phyloP scores from a whole-genome alignment of 1,284 basidiomycete genomes.

The Marasmius oreades region DNA sequence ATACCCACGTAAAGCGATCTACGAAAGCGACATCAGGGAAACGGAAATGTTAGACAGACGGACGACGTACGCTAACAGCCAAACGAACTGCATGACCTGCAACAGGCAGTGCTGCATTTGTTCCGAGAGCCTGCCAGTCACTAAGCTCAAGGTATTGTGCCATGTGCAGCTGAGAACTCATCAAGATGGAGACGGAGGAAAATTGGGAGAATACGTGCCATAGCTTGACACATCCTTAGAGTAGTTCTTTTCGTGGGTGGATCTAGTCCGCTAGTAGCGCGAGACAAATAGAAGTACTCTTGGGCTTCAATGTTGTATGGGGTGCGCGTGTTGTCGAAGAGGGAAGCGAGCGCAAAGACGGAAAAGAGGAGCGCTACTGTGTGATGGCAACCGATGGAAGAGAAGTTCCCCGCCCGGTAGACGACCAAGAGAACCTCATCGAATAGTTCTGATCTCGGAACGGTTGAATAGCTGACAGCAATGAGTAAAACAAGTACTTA shows the following conservation, averaged over 20 bases:
- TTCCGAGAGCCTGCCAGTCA: constrained; percentile 44
- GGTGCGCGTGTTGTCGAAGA: constrained; percentile 43
- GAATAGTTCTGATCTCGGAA: constrained; percentile 14
- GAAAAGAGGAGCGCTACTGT: constrained; percentile 52
- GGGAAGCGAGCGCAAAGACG: constrained; percentile 46
- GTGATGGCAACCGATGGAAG: constrained; percentile 30
- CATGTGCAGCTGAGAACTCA: constrained; percentile 17
- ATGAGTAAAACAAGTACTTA: too few species aligned
- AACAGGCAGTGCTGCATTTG: constrained; percentile 49
- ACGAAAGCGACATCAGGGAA: constrained; percentile 1
- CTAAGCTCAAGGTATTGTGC: constrained; percentile 56
- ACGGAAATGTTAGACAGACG: constrained; percentile 26
- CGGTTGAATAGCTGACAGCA: constrained; percentile 7
- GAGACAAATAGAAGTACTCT: constrained; percentile 56
- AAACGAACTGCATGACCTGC: constrained; percentile 56
- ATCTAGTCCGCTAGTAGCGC: constrained; percentile 44
- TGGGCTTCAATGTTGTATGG: constrained; percentile 47
- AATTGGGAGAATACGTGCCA: constrained; percentile 39
- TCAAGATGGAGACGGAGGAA: not conserved
- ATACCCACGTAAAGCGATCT: constrained; percentile 67
- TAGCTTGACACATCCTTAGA: constrained; percentile 44
- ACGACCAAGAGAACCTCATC: constrained; percentile 14
- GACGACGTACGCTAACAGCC: constrained; percentile 56
- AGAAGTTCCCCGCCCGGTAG: constrained; percentile 4
- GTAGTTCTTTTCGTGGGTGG: constrained; percentile 47